Percentiles rank a stretch among this genome's conserved stretches.
Evolutionary conservation across 768 basidiomycete species (phyloP).

Genomic region (Macrolepiota fuliginosa): DNA sequence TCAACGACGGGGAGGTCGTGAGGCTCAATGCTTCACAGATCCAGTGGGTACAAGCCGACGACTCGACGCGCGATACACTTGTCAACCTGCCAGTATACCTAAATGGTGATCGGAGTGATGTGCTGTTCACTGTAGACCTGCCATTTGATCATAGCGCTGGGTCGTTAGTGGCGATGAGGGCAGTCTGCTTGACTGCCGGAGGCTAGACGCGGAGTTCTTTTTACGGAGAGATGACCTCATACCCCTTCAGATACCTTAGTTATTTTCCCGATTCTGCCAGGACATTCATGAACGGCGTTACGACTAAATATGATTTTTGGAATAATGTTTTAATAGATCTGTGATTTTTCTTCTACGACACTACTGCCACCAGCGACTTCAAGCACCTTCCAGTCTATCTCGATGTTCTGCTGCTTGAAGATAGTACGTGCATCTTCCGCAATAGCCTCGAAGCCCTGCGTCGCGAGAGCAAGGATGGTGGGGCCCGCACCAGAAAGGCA

Average conservation of each 20-base stretch:
- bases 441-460: constrained; percentile 77
- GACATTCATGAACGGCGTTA: not conserved
- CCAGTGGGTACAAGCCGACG: constrained; percentile 74
- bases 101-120: constrained; percentile 85
- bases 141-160: constrained; percentile 69
- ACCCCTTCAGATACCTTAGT: constrained; percentile 4
- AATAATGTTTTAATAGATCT: constrained; percentile 8
- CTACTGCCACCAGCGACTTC: constrained; percentile 52
- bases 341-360: constrained; percentile 24
- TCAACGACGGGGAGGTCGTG: constrained; percentile 85
- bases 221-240: not conserved
- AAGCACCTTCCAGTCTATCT: constrained; percentile 90
- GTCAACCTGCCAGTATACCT: constrained; percentile 92
- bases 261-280: not conserved
- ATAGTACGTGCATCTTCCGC: constrained; percentile 77
- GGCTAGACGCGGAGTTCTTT: constrained; percentile 35
- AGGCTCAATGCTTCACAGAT: constrained; percentile 80
- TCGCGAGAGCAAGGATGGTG: constrained; percentile 94
- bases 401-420: constrained; percentile 67
- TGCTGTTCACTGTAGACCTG: constrained; percentile 86
- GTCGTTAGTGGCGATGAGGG: constrained; percentile 78
- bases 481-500: constrained; percentile 98
- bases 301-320: not conserved
- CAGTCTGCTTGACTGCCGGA: constrained; percentile 87
- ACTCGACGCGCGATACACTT: constrained; percentile 33